Evolutionary conservation across 139 green algal genomes (phyloP), one percentile per base, ranked within the genome.

Genomic region (Volvox reticuliferus): DNA sequence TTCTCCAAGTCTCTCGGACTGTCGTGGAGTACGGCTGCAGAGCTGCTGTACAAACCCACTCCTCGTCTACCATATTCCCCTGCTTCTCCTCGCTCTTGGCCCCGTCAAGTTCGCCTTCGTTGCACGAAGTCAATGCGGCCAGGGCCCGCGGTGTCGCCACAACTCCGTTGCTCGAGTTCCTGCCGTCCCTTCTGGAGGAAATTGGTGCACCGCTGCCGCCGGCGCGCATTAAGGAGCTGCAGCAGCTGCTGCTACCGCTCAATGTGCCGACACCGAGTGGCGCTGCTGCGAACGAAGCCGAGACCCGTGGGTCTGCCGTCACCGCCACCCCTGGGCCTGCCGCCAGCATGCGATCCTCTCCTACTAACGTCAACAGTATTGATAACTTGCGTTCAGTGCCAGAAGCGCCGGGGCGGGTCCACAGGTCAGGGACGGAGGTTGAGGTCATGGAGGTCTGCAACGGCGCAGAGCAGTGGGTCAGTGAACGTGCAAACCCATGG

Each of bases 401-500:
- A 9, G 44, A 55, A 55, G 44, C 44, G 9, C 5, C 44, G 44
- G 44, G 44, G 5, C 44, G 44, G 44, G 44, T 55, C 44, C 44
- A 5, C 44, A 9, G 44, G 44, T 55, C 44, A 55, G 44, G 44
- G 44, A 55, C 44, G 44, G 44, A 55, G 44, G 5, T 55, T 55
- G 44, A 55, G 5, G 44, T 9, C 44, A 9, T 55, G 44, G 44
- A 55, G 44, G 44, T 55, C 44, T 5, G 44, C 44, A 55, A 55
- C 44, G 44, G 44, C 44, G 44, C 44, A 55, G 44, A 55, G 44
- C 44, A 9, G 44, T 55, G 44, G 36, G 18, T 32, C 20, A 26
- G 36, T 22, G 79, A n/a, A 1, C 28, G 73, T 79, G 73, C 73
- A 36, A 79, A 67, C 69, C 44, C 37, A 12, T 89, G 85, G 85